A percentile compares a stretch with the other conserved stretches of the same genome.
These are phyloP conservation scores for Pseudotulostoma volvatum DNA, from an alignment of 495 filamentous ascomycete species.

Conservation along the genomic window DNA sequence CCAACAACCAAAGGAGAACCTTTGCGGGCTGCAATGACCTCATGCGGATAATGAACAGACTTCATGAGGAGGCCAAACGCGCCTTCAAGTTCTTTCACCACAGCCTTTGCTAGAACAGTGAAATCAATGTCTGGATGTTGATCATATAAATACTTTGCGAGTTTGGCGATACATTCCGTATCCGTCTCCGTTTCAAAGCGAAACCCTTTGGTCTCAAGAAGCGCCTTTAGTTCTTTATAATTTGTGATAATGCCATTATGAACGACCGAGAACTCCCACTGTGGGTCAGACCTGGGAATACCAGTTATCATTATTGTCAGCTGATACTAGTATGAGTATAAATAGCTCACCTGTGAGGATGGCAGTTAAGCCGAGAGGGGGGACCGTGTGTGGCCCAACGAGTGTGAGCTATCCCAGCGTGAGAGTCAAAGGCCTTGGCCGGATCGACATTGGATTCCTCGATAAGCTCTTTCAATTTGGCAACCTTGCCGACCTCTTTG, in stretches of 20 bases:
- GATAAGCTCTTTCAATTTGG: slow-evolving; percentile 85
- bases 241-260: slow-evolving; percentile 99
- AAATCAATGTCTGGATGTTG: slow-evolving; percentile 89
- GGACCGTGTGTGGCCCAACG: slow-evolving; percentile 96
- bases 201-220: slow-evolving; percentile 88
- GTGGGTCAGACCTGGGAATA: slow-evolving; percentile 52
- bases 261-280: slow-evolving; percentile 90
- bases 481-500: slow-evolving; percentile 99
- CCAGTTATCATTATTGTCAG: slow-evolving; percentile 5
- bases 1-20: slow-evolving; percentile 93
- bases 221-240: slow-evolving; percentile 96
- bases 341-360: slow-evolving; percentile 77
- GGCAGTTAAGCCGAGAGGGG: slow-evolving; percentile 88
- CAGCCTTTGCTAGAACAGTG: slow-evolving; percentile 86
- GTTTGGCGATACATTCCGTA: slow-evolving; percentile 96
- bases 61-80: slow-evolving; percentile 94
- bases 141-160: slow-evolving; percentile 96
- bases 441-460: slow-evolving; percentile 67
- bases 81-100: slow-evolving; percentile 95
- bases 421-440: slow-evolving; percentile 86
- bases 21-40: slow-evolving; percentile 94
- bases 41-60: slow-evolving; percentile 95
- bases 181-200: slow-evolving; percentile 98
- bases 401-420: slow-evolving; percentile 96
- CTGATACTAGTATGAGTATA: too few relatives aligned